phyloP scores from a whole-genome alignment of 129 eudicot species.

The Lactuca sativa region DNA sequence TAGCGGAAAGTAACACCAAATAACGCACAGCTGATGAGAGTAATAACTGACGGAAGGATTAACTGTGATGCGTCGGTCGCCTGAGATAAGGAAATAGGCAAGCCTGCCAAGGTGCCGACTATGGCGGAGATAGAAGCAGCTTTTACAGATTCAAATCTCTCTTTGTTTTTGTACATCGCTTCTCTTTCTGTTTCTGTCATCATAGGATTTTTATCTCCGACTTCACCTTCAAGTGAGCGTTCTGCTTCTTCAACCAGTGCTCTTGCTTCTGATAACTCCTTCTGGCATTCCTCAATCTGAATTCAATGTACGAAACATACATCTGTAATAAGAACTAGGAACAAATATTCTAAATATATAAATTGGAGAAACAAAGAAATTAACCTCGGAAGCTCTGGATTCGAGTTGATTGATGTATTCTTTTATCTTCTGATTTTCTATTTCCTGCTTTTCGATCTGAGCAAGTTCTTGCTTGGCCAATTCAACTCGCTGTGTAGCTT shows the following conservation, averaged over 20 bases:
- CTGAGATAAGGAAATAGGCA: constrained; percentile 65
- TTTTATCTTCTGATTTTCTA: constrained; percentile 52
- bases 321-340: constrained; percentile 1
- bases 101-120: constrained; percentile 70
- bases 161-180: constrained; percentile 54
- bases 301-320: constrained; percentile 5
- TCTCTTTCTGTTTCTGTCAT: constrained; percentile 39
- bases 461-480: constrained; percentile 74
- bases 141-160: constrained; percentile 78
- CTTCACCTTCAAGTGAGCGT: constrained; percentile 41
- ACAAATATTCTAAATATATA: background rate
- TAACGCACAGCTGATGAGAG: constrained; percentile 78
- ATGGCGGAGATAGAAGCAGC: constrained; percentile 79
- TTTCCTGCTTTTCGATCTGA: constrained; percentile 68
- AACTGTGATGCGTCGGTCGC: constrained; percentile 47
- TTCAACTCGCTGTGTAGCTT: constrained; percentile 78
- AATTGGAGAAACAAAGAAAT: background rate
- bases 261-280: constrained; percentile 78
- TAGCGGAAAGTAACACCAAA: constrained; percentile 95
- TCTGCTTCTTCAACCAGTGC: constrained; percentile 84
- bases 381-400: constrained; percentile 78
- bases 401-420: constrained; percentile 68
- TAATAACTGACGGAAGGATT: constrained; percentile 65
- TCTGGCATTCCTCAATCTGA: constrained; percentile 94
- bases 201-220: constrained; percentile 15